Evolutionary conservation across 164 flowering plant genomes (phyloP).

Genomic region (Aristolochia fimbriata): DNA sequence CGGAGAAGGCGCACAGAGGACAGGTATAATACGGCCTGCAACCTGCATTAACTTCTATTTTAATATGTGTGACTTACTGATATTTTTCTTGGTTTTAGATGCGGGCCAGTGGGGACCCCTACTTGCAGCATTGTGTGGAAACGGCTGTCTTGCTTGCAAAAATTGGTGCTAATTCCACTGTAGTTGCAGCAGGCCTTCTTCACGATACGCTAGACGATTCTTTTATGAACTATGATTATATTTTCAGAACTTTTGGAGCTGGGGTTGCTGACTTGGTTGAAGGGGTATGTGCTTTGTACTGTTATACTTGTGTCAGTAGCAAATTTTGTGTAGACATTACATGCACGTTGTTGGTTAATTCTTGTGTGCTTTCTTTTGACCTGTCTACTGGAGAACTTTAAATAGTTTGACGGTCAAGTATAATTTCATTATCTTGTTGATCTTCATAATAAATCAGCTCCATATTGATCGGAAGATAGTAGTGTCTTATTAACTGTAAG

Average conservation of each 20-base stretch:
- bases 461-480: too few species aligned
- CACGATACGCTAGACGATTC: conserved; percentile 94
- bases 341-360: too few species aligned
- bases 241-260: conserved; percentile 51
- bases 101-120: conserved; percentile 93
- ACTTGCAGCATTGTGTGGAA: conserved; percentile 91
- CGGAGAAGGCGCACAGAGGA: conserved; percentile 93
- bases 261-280: conserved; percentile 88
- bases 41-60: not conserved
- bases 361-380: too few species aligned
- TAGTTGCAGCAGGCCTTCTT: conserved; percentile 90
- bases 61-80: not conserved
- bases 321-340: too few species aligned
- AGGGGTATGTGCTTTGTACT: conserved; percentile 51
- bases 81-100: conserved; percentile 29
- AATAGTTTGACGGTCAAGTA: too few species aligned
- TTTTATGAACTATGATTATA: conserved; percentile 47
- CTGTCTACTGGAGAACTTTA: too few species aligned
- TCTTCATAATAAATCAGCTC: too few species aligned
- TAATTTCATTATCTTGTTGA: too few species aligned
- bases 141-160: conserved; percentile 72
- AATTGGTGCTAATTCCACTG: conserved; percentile 80
- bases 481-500: too few species aligned
- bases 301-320: too few species aligned
- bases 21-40: conserved; percentile 41